Evolutionary conservation across 108 stramenopile species (phyloP).

Genomic region (Conticribra guillardii): DNA sequence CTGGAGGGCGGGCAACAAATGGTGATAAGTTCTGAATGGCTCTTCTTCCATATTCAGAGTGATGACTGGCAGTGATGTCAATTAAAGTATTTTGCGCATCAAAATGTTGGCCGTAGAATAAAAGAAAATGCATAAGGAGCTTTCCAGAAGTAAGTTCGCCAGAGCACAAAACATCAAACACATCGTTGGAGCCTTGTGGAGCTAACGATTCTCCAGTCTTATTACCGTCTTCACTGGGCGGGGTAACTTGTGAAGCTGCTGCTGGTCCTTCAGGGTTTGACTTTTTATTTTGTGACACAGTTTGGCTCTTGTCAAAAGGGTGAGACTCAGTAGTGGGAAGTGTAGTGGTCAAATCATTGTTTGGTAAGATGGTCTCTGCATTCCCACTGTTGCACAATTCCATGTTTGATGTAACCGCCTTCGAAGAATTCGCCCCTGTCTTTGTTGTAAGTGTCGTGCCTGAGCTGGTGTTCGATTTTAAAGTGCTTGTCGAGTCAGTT

Average conservation of each 20-base stretch:
- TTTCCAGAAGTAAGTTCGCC: constrained; percentile 85
- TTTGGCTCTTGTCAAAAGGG: constrained; percentile 21
- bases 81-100: constrained; percentile 79
- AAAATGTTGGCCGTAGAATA: constrained; percentile 88
- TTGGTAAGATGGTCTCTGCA: neutral
- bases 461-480: constrained; percentile 25
- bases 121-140: constrained; percentile 86
- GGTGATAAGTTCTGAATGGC: constrained; percentile 61
- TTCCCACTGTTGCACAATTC: neutral
- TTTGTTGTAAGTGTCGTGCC: constrained; percentile 16
- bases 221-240: constrained; percentile 22
- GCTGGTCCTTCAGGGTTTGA: no score
- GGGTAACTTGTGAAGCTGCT: constrained; percentile 28
- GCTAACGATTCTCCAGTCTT: constrained; percentile 37
- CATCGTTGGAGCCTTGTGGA: constrained; percentile 86
- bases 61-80: constrained; percentile 70
- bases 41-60: constrained; percentile 47
- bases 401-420: neutral
- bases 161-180: constrained; percentile 84
- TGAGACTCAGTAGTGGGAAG: no score
- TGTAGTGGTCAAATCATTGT: no score
- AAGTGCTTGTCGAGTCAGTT: constrained; percentile 38
- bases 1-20: constrained; percentile 61
- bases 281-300: constrained; percentile 23
- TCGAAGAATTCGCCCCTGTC: constrained; percentile 19